Evolutionary conservation across 73 alveolate genomes (phyloP).

Genomic region (Stentor coeruleus): DNA sequence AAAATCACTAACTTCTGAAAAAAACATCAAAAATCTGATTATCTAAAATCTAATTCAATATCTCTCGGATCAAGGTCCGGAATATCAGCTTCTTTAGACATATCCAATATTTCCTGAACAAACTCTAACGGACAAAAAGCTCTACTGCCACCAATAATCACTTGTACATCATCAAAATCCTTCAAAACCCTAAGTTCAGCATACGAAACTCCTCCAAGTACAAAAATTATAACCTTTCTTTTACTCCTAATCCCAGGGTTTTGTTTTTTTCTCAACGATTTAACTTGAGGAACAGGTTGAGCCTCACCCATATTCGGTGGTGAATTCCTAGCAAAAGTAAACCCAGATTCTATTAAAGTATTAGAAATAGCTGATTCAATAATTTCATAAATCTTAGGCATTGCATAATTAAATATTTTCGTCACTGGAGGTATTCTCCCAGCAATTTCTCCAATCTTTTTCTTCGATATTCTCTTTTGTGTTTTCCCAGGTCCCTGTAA

Average conservation of each 20-base stretch:
- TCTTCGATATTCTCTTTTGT: background rate
- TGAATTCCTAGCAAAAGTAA: background rate
- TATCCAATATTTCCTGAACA: background rate
- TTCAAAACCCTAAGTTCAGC: background rate
- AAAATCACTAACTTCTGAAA: too few relatives aligned
- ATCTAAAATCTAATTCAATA: background rate
- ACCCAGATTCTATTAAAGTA: background rate
- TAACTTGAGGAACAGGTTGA: background rate
- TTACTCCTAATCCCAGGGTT: background rate
- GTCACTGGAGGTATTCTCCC: background rate
- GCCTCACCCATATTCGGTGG: conserved; percentile 5
- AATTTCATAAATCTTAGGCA: background rate
- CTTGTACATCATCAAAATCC: conserved; percentile 11
- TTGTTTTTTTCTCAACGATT: background rate
- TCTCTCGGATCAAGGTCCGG: background rate
- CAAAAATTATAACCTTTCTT: background rate
- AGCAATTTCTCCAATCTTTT: background rate
- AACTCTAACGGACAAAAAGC: background rate
- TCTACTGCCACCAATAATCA: conserved; percentile 5
- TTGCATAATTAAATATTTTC: background rate
- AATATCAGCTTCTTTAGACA: background rate
- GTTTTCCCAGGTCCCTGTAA: background rate
- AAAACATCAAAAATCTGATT: too few relatives aligned
- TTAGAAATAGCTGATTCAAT: background rate
- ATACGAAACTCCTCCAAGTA: background rate